These are phyloP conservation scores for Rutstroemia sp. DNA, from an alignment of 2,329 filamentous ascomycete genomes.

Conservation along the genomic window DNA sequence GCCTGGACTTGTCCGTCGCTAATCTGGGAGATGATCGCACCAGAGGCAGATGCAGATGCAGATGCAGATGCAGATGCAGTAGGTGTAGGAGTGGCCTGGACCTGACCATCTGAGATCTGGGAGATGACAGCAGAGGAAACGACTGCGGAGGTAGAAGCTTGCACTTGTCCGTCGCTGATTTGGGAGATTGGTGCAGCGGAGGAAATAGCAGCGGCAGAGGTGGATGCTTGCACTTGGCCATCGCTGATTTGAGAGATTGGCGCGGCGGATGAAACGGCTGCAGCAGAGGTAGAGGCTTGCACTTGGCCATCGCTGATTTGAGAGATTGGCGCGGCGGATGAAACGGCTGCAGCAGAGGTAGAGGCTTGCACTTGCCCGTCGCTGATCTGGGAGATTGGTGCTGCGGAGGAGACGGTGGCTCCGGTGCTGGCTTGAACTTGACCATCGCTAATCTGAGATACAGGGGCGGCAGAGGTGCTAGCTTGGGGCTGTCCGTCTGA, in stretches of 20 bases:
- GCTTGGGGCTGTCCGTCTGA: slow-evolving; percentile 31
- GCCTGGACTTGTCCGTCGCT: slow-evolving; percentile 28
- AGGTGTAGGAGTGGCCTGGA: slow-evolving; percentile 21
- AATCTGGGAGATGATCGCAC: slow-evolving; percentile 21
- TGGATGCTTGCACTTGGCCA: background rate
- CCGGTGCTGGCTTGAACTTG: slow-evolving; percentile 30
- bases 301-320: slow-evolving; percentile 7
- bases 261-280: background rate
- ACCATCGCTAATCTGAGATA: slow-evolving; percentile 30
- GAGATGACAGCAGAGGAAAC: background rate
- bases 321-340: background rate
- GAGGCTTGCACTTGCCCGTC: background rate
- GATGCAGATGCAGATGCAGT: background rate
- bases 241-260: slow-evolving; percentile 19
- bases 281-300: background rate
- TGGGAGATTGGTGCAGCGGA: background rate
- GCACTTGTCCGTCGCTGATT: slow-evolving; percentile 19
- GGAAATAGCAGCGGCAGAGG: background rate
- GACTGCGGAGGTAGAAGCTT: background rate
- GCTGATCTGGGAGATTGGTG: slow-evolving; percentile 19
- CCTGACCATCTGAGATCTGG: slow-evolving; percentile 7
- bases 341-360: background rate
- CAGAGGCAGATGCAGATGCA: slow-evolving; percentile 10
- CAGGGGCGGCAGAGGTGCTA: slow-evolving; percentile 5
- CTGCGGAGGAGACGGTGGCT: slow-evolving; percentile 27